These are phyloP conservation scores for Amborella trichopoda DNA, from an alignment of 164 flowering plant genomes.

Conservation along the genomic window DNA sequence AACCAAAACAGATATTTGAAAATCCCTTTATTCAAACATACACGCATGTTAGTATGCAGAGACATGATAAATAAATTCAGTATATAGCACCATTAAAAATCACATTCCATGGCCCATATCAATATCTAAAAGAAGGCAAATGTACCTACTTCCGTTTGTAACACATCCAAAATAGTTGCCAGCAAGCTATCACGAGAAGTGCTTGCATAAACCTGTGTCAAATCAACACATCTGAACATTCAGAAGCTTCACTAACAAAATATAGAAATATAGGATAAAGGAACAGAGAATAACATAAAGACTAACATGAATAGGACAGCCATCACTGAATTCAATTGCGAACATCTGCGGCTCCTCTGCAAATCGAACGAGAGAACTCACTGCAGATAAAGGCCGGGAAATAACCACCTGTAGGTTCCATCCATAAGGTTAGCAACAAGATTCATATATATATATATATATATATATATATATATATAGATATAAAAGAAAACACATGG, in stretches of 20 bases:
- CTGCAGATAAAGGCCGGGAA: constrained; percentile 85
- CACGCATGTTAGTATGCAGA: no score
- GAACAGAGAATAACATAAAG: constrained; percentile 1
- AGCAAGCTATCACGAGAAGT: constrained; percentile 94
- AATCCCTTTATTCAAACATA: no score
- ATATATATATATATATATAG: no score
- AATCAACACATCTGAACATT: constrained; percentile 7
- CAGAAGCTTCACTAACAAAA: neutral
- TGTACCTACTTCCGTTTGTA: constrained; percentile 94
- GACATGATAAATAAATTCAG: no score
- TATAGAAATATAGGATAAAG: neutral
- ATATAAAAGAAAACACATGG: no score
- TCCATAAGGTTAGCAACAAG: no score
- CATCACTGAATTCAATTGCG: constrained; percentile 94
- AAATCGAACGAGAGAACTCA: constrained; percentile 86
- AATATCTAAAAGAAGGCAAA: constrained; percentile 9
- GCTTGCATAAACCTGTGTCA: constrained; percentile 94
- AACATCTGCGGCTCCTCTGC: constrained; percentile 99
- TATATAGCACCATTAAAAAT: no score
- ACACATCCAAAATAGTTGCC: constrained; percentile 85
- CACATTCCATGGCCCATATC: no score
- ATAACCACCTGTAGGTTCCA: constrained; percentile 77
- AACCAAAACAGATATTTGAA: no score
- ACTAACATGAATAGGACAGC: constrained; percentile 92
- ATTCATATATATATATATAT: no score